Evolutionary conservation across 2,329 filamentous ascomycete genomes (phyloP).

Genomic region (Pseudonectria buxi): DNA sequence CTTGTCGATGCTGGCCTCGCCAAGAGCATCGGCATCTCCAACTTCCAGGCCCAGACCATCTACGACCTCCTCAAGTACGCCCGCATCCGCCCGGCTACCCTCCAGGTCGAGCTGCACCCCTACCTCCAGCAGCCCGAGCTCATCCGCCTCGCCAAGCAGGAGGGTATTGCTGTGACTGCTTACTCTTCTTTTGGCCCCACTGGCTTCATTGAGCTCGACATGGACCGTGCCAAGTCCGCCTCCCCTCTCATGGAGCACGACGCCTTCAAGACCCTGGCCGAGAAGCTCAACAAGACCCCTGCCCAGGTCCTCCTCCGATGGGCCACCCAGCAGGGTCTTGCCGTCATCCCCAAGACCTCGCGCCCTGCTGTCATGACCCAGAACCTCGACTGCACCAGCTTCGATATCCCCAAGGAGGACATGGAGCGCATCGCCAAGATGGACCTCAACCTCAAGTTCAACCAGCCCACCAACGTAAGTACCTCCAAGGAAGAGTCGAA

Average conservation of each 20-base stretch:
- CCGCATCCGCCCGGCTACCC: slow-evolving; percentile 63
- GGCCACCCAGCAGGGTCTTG: slow-evolving; percentile 75
- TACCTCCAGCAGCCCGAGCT: slow-evolving; percentile 73
- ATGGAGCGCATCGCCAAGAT: slow-evolving; percentile 59
- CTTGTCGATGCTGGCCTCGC: slow-evolving; percentile 63
- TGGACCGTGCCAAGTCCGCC: slow-evolving; percentile 51
- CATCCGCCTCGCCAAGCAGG: slow-evolving; percentile 59
- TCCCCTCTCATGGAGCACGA: slow-evolving; percentile 65
- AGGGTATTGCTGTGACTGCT: slow-evolving; percentile 69
- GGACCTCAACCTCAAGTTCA: slow-evolving; percentile 65
- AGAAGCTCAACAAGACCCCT: slow-evolving; percentile 64
- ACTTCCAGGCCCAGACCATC: slow-evolving; percentile 72
- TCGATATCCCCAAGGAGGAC: slow-evolving; percentile 60
- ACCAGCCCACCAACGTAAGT: slow-evolving; percentile 66
- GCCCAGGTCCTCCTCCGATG: slow-evolving; percentile 81
- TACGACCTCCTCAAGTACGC: slow-evolving; percentile 77
- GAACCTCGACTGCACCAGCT: slow-evolving; percentile 62
- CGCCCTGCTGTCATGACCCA: slow-evolving; percentile 45
- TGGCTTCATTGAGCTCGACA: slow-evolving; percentile 70
- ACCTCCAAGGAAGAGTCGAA: background rate
- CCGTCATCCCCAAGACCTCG: slow-evolving; percentile 75
- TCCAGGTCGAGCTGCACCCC: slow-evolving; percentile 88
- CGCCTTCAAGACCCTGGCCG: slow-evolving; percentile 56
- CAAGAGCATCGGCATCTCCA: slow-evolving; percentile 71
- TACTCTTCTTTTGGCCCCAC: slow-evolving; percentile 81